These are phyloP conservation scores for Madurella mycetomatis DNA, from an alignment of 2,329 filamentous ascomycete species.

Conservation along the genomic window DNA sequence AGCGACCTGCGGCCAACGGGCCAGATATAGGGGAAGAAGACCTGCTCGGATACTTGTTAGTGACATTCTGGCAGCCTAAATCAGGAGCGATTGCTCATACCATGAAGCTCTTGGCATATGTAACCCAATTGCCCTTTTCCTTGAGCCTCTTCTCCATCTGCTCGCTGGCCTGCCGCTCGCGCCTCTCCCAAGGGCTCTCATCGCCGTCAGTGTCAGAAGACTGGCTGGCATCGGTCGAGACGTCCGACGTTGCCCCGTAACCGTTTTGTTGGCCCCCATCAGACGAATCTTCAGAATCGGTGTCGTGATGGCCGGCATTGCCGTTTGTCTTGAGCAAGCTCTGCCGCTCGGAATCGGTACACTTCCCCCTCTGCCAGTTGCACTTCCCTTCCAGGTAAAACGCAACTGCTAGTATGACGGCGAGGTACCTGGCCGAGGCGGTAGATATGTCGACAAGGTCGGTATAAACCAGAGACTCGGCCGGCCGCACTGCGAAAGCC, in stretches of 20 bases:
- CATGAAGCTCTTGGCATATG: slow-evolving; percentile 69
- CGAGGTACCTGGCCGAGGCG: slow-evolving; percentile 32
- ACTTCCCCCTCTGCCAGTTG: slow-evolving; percentile 22
- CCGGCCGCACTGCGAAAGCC: slow-evolving; percentile 17
- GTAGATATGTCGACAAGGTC: slow-evolving; percentile 31
- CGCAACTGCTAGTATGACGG: slow-evolving; percentile 34
- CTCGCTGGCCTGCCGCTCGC: slow-evolving; percentile 50
- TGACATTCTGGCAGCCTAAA: background rate
- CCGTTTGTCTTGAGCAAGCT: slow-evolving; percentile 48
- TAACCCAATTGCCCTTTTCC: slow-evolving; percentile 71
- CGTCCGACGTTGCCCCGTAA: slow-evolving; percentile 38
- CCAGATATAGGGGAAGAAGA: slow-evolving; percentile 77
- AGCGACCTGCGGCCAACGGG: slow-evolving; percentile 62
- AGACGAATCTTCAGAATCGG: slow-evolving; percentile 24
- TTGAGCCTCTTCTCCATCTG: slow-evolving; percentile 65
- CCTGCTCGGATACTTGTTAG: slow-evolving; percentile 33
- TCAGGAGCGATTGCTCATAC: slow-evolving; percentile 32
- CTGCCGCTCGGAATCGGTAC: slow-evolving; percentile 54
- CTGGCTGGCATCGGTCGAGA: slow-evolving; percentile 24
- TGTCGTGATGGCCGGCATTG: slow-evolving; percentile 18
- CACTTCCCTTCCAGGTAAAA: slow-evolving; percentile 28
- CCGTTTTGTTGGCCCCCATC: slow-evolving; percentile 23
- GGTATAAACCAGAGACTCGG: slow-evolving; percentile 5
- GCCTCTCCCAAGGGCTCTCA: slow-evolving; percentile 53
- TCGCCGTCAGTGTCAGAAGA: slow-evolving; percentile 33